Evolutionary conservation across 1,284 basidiomycete genomes (phyloP).

Genomic region (Moesziomyces sp.): DNA sequence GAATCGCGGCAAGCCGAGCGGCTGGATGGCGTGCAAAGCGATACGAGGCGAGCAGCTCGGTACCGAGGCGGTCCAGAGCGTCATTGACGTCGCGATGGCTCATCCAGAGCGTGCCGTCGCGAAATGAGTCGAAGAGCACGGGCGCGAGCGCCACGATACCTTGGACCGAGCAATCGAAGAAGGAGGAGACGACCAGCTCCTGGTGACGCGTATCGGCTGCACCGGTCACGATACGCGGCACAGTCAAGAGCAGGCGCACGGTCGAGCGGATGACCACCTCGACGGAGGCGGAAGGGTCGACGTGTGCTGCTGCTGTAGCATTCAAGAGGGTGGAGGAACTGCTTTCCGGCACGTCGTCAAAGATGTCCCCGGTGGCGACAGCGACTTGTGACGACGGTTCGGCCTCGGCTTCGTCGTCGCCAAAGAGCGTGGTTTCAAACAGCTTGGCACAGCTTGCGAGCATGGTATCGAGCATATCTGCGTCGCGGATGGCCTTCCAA

Average conservation of each 20-base stretch:
- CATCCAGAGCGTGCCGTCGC: conserved; percentile 22
- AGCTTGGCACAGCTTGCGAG: conserved; percentile 16
- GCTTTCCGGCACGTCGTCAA: conserved; percentile 31
- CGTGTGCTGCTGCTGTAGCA: background rate
- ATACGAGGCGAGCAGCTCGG: conserved; percentile 35
- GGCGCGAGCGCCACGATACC: conserved; percentile 14
- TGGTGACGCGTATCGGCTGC: conserved; percentile 13
- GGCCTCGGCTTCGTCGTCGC: conserved; percentile 4
- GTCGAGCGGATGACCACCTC: conserved; percentile 9
- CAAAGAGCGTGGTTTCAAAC: conserved; percentile 14
- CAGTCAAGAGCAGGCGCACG: conserved; percentile 14
- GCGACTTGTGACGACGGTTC: conserved; percentile 1
- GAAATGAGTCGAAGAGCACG: conserved; percentile 17
- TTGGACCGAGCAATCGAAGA: conserved; percentile 29
- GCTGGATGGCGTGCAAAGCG: conserved; percentile 16
- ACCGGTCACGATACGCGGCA: conserved; percentile 17
- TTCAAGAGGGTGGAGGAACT: conserved; percentile 1
- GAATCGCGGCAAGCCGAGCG: conserved; percentile 22
- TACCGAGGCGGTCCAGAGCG: conserved; percentile 35
- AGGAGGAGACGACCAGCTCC: conserved; percentile 17
- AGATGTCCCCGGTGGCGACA: conserved; percentile 10
- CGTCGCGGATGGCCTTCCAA: conserved; percentile 27
- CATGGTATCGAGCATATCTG: conserved; percentile 10
- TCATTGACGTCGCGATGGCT: conserved; percentile 35
- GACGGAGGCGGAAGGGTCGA: background rate